Conservation (phyloP, 1,284 basidiomycete species). For the Caloboletus firmus region DNA sequence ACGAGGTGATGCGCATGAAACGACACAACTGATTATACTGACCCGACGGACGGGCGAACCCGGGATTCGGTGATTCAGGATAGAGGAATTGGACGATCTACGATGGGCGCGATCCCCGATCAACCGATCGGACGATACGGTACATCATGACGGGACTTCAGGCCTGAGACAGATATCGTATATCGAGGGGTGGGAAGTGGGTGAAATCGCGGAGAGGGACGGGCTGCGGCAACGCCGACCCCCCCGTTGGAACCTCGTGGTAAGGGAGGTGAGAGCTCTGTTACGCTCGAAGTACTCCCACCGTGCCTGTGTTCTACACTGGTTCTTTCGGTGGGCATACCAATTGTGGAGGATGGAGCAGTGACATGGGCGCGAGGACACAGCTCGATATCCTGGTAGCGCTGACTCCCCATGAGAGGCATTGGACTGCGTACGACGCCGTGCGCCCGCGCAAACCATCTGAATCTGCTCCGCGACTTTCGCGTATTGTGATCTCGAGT, state of each 20-base stretch:
- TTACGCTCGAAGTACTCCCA: constrained; percentile 1
- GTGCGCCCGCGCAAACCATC: constrained; percentile 6
- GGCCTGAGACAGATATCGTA: constrained; percentile 12
- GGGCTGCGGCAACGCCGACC: not conserved
- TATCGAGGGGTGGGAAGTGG: constrained; percentile 2
- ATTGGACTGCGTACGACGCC: not conserved
- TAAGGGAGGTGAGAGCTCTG: constrained; percentile 11
- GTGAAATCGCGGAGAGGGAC: constrained; percentile 6
- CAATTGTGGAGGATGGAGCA: not conserved
- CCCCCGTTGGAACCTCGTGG: not conserved
- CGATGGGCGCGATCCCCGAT: constrained; percentile 6
- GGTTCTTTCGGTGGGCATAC: not conserved
- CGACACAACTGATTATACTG: not conserved
- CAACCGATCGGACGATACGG: not conserved
- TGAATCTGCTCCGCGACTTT: constrained; percentile 6
- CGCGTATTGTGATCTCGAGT: constrained; percentile 14
- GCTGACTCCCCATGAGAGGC: not conserved
- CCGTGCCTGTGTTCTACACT: not conserved
- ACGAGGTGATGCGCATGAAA: constrained; percentile 14
- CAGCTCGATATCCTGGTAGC: not conserved
- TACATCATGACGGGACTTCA: not conserved
- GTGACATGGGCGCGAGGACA: not conserved
- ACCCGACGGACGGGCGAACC: not conserved
- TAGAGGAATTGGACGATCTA: not conserved
- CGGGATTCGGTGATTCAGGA: not conserved